Base-by-base conservation (phyloP, 768 basidiomycete species). In the Rubroboletus satanas region DNA sequence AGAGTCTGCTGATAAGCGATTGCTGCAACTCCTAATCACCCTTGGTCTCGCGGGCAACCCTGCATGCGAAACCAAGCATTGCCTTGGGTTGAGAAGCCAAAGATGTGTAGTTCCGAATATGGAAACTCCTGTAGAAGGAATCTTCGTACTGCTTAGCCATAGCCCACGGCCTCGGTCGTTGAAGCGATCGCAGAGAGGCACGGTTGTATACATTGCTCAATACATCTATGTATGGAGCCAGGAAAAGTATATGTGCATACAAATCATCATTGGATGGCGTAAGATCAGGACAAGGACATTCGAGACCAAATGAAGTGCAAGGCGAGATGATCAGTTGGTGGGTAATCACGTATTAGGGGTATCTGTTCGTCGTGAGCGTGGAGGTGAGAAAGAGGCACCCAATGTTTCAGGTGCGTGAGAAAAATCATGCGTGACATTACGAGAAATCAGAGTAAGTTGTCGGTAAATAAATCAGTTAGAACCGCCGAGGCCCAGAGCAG, bases 321-420 rank as follows among this genome's bases (percentile, higher is more conserved):
- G 48, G 37, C 54, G 49, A 51, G 35, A 47, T 55, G 35, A 47
- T 55, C 41, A 57, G 45, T 54, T 55, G 49, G 48, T 53, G 66
- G 69, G 69, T 69, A 67, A 70, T 70, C 58, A 55, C 59, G 58
- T 61, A 67, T 63, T 59, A 66, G 68, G 71, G 71, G 70, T 73
- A 73, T 71, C 62, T 36, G 52, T 47, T 69, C 55, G 46, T 57
- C 59, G 53, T 63, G 45, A 61, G 62, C 45, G 59, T 41, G 29
- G 51, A 55, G 50, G 55, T 57, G 56, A 48, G 59, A 59, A 39
- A 41, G 45, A 21, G 49, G 47, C 55, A 66, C 52, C 59, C 18
- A 57, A 43, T 45, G 54, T 50, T 49, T 38, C 36, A 46, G 50
- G 54, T 60, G 57, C 48, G 62, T 66, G 62, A 55, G 51, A 62